Evolutionary conservation across 805 yeast genomes (phyloP), one percentile per base, ranked within the genome.

Genomic region (Metschnikowia similis): DNA sequence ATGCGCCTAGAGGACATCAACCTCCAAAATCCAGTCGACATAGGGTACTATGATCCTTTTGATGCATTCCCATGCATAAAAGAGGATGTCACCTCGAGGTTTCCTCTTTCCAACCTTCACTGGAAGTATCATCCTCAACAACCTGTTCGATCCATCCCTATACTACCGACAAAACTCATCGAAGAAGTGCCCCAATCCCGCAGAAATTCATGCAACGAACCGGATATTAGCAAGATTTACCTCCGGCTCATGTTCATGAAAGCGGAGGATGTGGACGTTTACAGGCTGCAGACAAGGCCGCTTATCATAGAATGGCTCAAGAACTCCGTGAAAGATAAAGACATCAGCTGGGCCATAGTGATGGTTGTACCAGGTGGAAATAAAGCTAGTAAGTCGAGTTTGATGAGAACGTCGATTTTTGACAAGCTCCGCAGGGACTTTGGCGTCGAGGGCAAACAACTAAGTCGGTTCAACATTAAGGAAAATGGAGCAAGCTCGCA

Each of bases 1-100:
- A 55, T 55, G 58, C 47, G 48, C 11, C 48, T 51, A 31, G 53
- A 51, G 34, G 52, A 55, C 30, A 47, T 55, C 2, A 53, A 55
- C 29, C 48, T 55, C 28, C 53, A 52, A 28, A 50, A 48, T 30
- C 56, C 59, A 4, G 46, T 70, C 9, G 54, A 59, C 14, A 67
- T 85, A 14, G 87, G 88, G 4, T 87, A 79, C 63, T 86, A 83
- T 60, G 96, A 89, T 56, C 96, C 96, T 1, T 85, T 84, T 59
- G 75, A 78, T 28, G 76, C 84, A 0, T 81, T 73, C 57, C 72
- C 77, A 2, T 61, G 66, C 38, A 62, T 86, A 14, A 58, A 71
- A 51, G 59, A 65, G 2, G 77, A 74, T 8, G 62, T 87, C 14
- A 66, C 64, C 17, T 47, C 73, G 10, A 73, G 75, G 46, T 69